Evolutionary conservation across 495 filamentous ascomycete genomes (phyloP), one percentile per base, ranked within the genome.

Genomic region (Aspergillus bertholletiae): DNA sequence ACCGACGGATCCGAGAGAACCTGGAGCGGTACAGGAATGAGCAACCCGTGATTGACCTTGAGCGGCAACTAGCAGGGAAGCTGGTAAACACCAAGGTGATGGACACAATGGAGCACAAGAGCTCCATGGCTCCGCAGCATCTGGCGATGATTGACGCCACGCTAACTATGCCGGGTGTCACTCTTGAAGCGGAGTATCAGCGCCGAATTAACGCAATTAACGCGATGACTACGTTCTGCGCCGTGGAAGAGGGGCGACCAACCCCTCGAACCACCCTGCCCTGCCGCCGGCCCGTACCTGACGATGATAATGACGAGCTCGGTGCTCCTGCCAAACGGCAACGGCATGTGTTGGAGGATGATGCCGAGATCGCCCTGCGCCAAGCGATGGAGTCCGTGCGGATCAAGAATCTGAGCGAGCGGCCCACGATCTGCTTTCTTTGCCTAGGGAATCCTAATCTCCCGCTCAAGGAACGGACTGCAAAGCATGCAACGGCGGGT

Each of bases 11-110:
- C 40, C 53, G 50, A 58, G 56, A 64, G 41, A 64, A 66, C 22
- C 50, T 64, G n/a, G 58, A 62, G 39, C 48, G 50, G 32, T 68
- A 68, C 44, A 64, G 64, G 47, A 66, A 67, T 34, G 51, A 70
- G 27, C 54, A 72, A 46, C 65, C 56, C 23, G 57, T 72, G 40
- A 66, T 68, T 32, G 61, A 72, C 46, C 59, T 61, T 32, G 51
- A 70, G 48, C 53, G 51, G 46, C 50, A 72, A 46, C 55, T 70
- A 13, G 53, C 64, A 22, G 64, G 68, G 52, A 61, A 61, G 46
- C 30, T 70, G 45, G 54, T 70, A 7, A 52, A 64, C 35, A 46
- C 48, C 26, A 48, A 66, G 53, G 60, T 62, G 1, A 59, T 53
- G 32, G 56, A 41, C n/a, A 47, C 58, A 5, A 26, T 69, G 11